These are phyloP conservation scores for Epipyxis sp. DNA, from an alignment of 108 stramenopile species.

Conservation along the genomic window DNA sequence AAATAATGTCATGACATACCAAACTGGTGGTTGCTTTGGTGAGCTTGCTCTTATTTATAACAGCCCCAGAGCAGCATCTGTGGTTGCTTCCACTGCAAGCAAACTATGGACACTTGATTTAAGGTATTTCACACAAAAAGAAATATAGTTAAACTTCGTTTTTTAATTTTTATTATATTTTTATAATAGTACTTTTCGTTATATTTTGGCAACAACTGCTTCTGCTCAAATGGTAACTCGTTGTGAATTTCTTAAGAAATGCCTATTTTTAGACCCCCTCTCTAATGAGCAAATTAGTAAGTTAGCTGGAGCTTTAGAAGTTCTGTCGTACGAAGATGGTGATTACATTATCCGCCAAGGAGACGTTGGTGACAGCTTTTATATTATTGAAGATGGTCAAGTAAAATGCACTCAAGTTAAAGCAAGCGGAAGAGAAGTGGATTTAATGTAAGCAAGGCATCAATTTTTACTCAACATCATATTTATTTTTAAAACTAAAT, in stretches of 20 bases:
- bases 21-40: conserved; percentile 52
- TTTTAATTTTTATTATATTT: background rate
- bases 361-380: conserved; percentile 50
- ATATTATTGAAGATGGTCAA: conserved; percentile 51
- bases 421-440: conserved; percentile 29
- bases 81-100: conserved; percentile 34
- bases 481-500: background rate
- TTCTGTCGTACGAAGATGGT: conserved; percentile 35
- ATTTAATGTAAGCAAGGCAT: conserved; percentile 41
- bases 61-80: conserved; percentile 59
- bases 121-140: too few species aligned
- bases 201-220: conserved; percentile 53
- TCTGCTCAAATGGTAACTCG: conserved; percentile 44
- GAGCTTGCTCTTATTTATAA: conserved; percentile 65
- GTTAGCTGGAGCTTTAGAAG: conserved; percentile 53
- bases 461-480: conserved; percentile 33
- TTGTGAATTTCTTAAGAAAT: conserved; percentile 55
- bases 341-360: conserved; percentile 58
- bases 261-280: conserved; percentile 50
- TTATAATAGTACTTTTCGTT: conserved; percentile 54
- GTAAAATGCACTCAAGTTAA: conserved; percentile 57
- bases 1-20: conserved; percentile 32
- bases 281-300: conserved; percentile 54
- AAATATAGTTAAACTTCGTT: background rate
- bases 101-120: conserved; percentile 24